These are phyloP conservation scores for Albatrellus ellisii DNA, from an alignment of 768 basidiomycete species.

Conservation along the genomic window DNA sequence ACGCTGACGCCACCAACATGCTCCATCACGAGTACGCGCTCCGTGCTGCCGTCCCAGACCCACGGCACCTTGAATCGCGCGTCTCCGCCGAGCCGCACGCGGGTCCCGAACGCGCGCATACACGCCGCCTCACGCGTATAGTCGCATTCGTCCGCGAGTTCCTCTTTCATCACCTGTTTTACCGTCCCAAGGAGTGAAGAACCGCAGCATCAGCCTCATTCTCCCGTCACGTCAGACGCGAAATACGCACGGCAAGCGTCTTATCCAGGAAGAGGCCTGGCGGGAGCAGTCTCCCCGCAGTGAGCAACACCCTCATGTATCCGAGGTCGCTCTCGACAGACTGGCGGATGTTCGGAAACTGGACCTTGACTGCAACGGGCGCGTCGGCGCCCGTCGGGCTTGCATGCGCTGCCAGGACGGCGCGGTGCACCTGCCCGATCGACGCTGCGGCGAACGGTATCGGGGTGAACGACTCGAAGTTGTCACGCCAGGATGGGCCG, in stretches of 20 bases:
- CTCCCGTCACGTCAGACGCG: neutral
- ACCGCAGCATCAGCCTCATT: neutral
- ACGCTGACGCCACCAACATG: slow-evolving; percentile 69
- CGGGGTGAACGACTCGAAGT: slow-evolving; percentile 67
- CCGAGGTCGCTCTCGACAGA: slow-evolving; percentile 83
- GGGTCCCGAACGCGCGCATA: slow-evolving; percentile 43
- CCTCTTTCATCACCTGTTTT: slow-evolving; percentile 71
- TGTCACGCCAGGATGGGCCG: slow-evolving; percentile 57
- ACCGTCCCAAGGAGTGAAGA: neutral
- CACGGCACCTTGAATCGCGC: slow-evolving; percentile 71
- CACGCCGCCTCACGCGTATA: slow-evolving; percentile 76
- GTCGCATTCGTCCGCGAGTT: slow-evolving; percentile 87
- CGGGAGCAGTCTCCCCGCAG: slow-evolving; percentile 71
- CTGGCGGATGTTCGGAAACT: slow-evolving; percentile 84
- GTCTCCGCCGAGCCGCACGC: slow-evolving; percentile 39
- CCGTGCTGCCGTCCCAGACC: slow-evolving; percentile 74
- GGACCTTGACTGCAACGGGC: slow-evolving; percentile 75
- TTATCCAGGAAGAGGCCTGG: slow-evolving; percentile 83
- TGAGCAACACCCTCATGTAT: slow-evolving; percentile 73
- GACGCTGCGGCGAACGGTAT: slow-evolving; percentile 92
- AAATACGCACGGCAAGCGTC: slow-evolving; percentile 49
- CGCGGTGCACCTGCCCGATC: slow-evolving; percentile 90
- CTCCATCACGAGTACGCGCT: slow-evolving; percentile 84
- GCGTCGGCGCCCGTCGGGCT: slow-evolving; percentile 44
- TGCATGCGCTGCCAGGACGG: slow-evolving; percentile 37